Evolutionary conservation across 129 eudicot species (phyloP).

Genomic region (Dittrichia graveolens): DNA sequence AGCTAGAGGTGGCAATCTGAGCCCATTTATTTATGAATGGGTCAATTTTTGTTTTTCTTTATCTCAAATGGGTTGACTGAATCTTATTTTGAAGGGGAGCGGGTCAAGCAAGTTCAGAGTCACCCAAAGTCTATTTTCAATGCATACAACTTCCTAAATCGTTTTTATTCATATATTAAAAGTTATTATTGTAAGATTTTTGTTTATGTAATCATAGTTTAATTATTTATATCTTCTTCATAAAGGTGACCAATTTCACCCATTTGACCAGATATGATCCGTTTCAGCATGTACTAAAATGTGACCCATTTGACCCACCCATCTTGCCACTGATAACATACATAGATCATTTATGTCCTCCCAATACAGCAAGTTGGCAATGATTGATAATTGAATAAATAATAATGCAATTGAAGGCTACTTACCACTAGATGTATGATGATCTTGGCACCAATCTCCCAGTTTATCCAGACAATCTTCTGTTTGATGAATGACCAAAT

Average conservation of each 20-base stretch:
- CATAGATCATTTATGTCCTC: neutral
- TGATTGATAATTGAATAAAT: neutral
- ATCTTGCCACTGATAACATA: neutral
- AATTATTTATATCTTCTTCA: too few relatives aligned
- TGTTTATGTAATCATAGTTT: too few relatives aligned
- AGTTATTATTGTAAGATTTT: too few relatives aligned
- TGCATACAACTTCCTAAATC: too few relatives aligned
- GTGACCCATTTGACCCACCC: neutral
- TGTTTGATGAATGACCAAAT: slow-evolving; percentile 78
- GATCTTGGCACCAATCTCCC: slow-evolving; percentile 86
- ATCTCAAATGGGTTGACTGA: neutral
- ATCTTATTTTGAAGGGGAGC: neutral
- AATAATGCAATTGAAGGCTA: neutral
- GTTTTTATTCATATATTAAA: too few relatives aligned
- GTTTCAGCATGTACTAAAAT: too few relatives aligned
- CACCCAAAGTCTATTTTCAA: too few relatives aligned
- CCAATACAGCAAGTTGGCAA: neutral
- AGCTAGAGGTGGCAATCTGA: neutral
- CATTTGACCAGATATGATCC: too few relatives aligned
- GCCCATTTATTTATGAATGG: neutral
- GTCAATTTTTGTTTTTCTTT: too few relatives aligned
- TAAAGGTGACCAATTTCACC: too few relatives aligned
- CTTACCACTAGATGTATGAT: slow-evolving; percentile 75
- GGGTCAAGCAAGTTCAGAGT: neutral
- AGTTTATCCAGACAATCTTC: slow-evolving; percentile 66